phyloP scores from a whole-genome alignment of 2,329 filamentous ascomycete genomes.

The Tolypocladium endophyticum region DNA sequence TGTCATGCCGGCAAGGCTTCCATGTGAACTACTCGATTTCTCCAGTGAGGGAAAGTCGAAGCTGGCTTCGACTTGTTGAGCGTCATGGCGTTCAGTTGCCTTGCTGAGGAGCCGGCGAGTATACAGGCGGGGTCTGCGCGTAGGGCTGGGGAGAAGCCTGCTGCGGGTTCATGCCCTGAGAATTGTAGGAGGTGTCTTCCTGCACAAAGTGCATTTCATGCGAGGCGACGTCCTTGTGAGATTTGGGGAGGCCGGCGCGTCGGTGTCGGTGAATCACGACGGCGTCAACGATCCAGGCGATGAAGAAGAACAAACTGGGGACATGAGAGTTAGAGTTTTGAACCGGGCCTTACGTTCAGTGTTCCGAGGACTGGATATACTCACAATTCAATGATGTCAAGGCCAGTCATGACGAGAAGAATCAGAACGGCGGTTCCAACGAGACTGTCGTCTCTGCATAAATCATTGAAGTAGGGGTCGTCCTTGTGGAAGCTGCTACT shows the following conservation, averaged over 20 bases:
- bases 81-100: background rate
- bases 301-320: conserved; percentile 29
- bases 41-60: background rate
- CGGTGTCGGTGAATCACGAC: conserved; percentile 33
- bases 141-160: background rate
- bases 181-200: conserved; percentile 8
- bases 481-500: conserved; percentile 6
- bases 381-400: conserved; percentile 34
- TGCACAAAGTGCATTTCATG: conserved; percentile 6
- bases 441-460: background rate
- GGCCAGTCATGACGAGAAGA: conserved; percentile 22
- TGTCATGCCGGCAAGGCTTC: too few species aligned
- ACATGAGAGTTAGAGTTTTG: background rate
- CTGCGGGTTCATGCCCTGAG: conserved; percentile 4
- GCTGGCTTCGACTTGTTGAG: background rate
- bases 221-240: conserved; percentile 8
- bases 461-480: background rate
- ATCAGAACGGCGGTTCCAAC: conserved; percentile 1
- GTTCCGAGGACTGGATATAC: conserved; percentile 7
- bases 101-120: background rate
- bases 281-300: conserved; percentile 28
- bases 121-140: background rate
- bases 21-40: background rate
- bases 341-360: background rate
- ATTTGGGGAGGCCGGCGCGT: conserved; percentile 23